These are phyloP conservation scores for Eucalyptus globulus DNA, from an alignment of 345 rosid species.

Conservation along the genomic window DNA sequence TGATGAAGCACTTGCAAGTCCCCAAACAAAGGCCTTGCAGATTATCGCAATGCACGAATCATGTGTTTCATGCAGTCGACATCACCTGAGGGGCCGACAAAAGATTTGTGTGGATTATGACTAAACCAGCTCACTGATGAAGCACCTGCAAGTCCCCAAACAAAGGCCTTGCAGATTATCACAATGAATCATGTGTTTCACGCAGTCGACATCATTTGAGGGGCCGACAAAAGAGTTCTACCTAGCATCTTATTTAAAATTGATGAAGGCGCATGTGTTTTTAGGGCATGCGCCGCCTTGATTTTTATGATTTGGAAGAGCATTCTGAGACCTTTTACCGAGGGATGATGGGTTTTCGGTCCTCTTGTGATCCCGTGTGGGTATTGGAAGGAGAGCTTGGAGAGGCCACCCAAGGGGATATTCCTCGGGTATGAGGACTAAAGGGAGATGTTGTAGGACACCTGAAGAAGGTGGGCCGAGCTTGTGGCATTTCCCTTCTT, in stretches of 20 bases:
- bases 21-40: too few relatives aligned
- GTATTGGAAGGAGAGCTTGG: not conserved
- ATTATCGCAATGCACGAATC: too few relatives aligned
- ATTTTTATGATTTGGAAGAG: too few relatives aligned
- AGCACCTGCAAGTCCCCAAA: too few relatives aligned
- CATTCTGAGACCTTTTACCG: not conserved
- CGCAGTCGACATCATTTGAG: not conserved
- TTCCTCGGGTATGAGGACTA: not conserved
- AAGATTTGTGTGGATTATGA: too few relatives aligned
- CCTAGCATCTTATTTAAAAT: not conserved
- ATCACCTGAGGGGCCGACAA: too few relatives aligned
- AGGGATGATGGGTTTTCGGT: too few relatives aligned
- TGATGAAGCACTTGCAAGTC: too few relatives aligned
- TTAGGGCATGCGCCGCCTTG: too few relatives aligned
- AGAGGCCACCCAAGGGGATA: not conserved
- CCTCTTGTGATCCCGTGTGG: not conserved
- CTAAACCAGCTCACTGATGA: not conserved
- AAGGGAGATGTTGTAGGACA: not conserved
- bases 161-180: too few relatives aligned
- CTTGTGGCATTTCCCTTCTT: not conserved
- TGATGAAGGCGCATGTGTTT: not conserved
- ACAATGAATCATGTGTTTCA: not conserved
- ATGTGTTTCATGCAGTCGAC: too few relatives aligned
- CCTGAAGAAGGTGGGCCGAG: not conserved
- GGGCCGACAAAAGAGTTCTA: not conserved